A percentile compares a stretch with the other conserved stretches of the same genome.
These are phyloP conservation scores for Calocybe indica DNA, from an alignment of 768 basidiomycete genomes.

Conservation along the genomic window DNA sequence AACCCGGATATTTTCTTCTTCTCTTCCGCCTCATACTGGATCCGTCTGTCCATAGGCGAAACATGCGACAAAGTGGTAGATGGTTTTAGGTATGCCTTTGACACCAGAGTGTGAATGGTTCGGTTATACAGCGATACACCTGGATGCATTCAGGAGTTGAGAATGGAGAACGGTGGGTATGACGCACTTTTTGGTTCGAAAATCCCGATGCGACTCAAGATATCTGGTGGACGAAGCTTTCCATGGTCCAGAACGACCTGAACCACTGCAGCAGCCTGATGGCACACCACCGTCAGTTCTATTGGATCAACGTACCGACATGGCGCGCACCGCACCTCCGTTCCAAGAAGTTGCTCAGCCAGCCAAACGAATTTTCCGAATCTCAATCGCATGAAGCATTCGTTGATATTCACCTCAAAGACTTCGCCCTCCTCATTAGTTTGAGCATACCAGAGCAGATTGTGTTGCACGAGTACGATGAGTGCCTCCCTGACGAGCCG, in stretches of 20 bases:
- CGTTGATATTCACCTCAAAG: conserved; percentile 77
- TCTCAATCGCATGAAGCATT: conserved; percentile 75
- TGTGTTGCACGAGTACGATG: conserved; percentile 84
- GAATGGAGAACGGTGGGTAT: background rate
- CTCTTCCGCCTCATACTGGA: conserved; percentile 77
- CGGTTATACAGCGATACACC: conserved; percentile 45
- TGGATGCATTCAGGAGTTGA: conserved; percentile 6
- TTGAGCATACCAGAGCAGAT: conserved; percentile 81
- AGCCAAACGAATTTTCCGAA: conserved; percentile 81
- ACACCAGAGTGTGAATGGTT: conserved; percentile 65
- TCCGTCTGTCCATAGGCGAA: conserved; percentile 75
- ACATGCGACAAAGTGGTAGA: conserved; percentile 73
- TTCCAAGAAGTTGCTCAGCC: conserved; percentile 66
- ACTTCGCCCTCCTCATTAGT: conserved; percentile 69
- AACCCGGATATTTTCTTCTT: conserved; percentile 68
- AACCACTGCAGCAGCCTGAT: conserved; percentile 71
- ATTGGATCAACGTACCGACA: background rate
- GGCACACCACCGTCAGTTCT: conserved; percentile 5
- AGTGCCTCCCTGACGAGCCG: conserved; percentile 65
- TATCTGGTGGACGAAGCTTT: conserved; percentile 72
- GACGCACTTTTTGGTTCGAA: conserved; percentile 53
- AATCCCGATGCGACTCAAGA: conserved; percentile 46
- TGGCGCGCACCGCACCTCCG: conserved; percentile 45
- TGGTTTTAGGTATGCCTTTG: conserved; percentile 68
- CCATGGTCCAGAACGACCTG: conserved; percentile 78